Evolutionary conservation across 2,329 filamentous ascomycete genomes (phyloP).

Genomic region (Penicillium oxalicum): DNA sequence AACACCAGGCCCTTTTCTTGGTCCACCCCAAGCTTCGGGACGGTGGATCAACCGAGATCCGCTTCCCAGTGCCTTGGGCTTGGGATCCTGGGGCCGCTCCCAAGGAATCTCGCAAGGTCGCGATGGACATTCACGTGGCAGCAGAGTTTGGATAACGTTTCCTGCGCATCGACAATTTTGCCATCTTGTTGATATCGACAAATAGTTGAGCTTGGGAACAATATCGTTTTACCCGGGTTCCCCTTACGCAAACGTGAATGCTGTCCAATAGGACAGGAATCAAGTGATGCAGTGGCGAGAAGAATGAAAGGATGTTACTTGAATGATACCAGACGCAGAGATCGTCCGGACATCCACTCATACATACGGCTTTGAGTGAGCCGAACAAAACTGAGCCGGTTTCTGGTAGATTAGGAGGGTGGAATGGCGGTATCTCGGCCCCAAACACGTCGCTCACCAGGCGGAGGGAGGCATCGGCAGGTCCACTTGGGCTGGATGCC

Average conservation of each 20-base stretch:
- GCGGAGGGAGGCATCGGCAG: too few species aligned
- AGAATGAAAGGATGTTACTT: too few species aligned
- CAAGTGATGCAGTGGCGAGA: too few species aligned
- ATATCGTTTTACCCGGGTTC: too few species aligned
- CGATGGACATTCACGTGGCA: constrained; percentile 13
- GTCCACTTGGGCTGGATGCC: too few species aligned
- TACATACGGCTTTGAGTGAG: too few species aligned
- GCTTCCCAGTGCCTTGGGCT: constrained; percentile 17
- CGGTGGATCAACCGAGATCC: constrained; percentile 23
- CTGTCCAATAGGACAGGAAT: neutral
- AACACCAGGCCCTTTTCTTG: constrained; percentile 9
- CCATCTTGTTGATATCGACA: neutral
- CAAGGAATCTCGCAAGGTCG: constrained; percentile 10
- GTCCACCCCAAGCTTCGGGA: constrained; percentile 15
- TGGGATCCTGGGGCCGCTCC: constrained; percentile 12
- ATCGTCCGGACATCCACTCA: too few species aligned
- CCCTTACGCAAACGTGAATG: neutral
- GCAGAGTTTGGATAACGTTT: constrained; percentile 8
- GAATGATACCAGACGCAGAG: too few species aligned
- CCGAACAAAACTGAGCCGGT: too few species aligned
- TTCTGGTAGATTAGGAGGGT: too few species aligned
- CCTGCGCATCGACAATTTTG: neutral
- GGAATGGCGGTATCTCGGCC: too few species aligned
- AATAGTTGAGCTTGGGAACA: neutral
- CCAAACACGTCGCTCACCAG: too few species aligned